Evolutionary conservation across 2,329 filamentous ascomycete species (phyloP), one percentile per base, ranked within the genome.

Genomic region (Ceratocystis variospora): DNA sequence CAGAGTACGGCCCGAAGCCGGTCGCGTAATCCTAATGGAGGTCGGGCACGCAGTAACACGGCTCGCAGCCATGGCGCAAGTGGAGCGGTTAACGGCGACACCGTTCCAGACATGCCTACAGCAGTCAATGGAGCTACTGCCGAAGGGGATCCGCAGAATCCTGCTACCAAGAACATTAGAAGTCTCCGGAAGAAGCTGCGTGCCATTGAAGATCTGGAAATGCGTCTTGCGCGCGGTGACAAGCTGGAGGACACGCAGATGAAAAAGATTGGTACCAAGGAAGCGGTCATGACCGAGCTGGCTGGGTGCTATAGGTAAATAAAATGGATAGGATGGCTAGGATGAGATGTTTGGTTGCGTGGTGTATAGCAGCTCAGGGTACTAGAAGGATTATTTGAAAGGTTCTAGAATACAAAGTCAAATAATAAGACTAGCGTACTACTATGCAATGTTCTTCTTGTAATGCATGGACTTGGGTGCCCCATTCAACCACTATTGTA

Each of bases 181-280:
- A 90, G 90, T 68, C 81, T 99, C 69, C 82, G 96, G 75, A 99
- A 99, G 84, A 99, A 99, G 83, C 88, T 99, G 69, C 86, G 94
- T 22, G 94, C 94, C 10, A 99, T 99, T 73, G 94, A 99, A 74
- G 94, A 99, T 75, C 79, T 99, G 69, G 96, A 97, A 80, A 96
- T 97, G 92, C 86, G 94, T 66, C 86, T 92, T 70, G 94, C 93
- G 2, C 87, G 88, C 44, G 93, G 93, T 4, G 94, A 99, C 81
- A 97, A 96, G 81, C 79, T 99, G 68, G 94, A 99, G 78, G 93
- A 96, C 73, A 99, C 94, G 41, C 94, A 99, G 79, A 86, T 99
- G 77, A 95, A 96, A 82, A 99, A 99, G 83, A 99, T 99, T 72
- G 83, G 85, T 66, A 97, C 91, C 25, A 96, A 97, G 79, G 80